A percentile compares a stretch with the other conserved stretches of the same genome.
Conservation (phyloP, 345 rosid genomes). For the Syzygium aromaticum region DNA sequence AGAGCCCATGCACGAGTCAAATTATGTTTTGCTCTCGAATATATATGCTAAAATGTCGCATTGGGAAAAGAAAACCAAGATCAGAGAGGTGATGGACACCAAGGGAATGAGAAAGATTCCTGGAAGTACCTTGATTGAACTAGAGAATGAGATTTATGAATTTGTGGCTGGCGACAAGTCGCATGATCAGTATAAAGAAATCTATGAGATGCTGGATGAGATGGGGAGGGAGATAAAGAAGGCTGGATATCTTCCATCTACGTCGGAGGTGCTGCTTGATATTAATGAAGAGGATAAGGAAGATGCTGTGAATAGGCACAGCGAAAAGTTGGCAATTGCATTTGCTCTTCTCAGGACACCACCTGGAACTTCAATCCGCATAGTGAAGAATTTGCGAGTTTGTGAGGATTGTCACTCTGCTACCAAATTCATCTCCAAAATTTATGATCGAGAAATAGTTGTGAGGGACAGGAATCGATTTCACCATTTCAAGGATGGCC, state of each 20-base stretch:
- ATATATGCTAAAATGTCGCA: conserved; percentile 33
- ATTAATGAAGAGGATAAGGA: conserved; percentile 53
- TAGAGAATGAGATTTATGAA: conserved; percentile 33
- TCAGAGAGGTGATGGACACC: conserved; percentile 31
- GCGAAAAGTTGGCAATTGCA: conserved; percentile 54
- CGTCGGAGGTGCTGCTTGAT: conserved; percentile 33
- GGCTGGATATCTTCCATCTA: conserved; percentile 42
- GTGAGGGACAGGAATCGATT: conserved; percentile 41
- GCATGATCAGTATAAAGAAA: conserved; percentile 22
- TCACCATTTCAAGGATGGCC: conserved; percentile 51
- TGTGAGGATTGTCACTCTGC: conserved; percentile 55
- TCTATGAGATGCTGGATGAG: conserved; percentile 40
- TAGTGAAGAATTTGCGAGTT: conserved; percentile 47
- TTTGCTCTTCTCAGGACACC: conserved; percentile 43
- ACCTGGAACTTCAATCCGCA: conserved; percentile 35
- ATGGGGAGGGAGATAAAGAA: conserved; percentile 29
- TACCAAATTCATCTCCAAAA: conserved; percentile 34
- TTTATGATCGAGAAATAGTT: conserved; percentile 33
- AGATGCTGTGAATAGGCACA: conserved; percentile 43
- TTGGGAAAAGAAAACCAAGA: conserved; percentile 40
- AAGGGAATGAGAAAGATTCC: conserved; percentile 33
- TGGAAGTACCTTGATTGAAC: conserved; percentile 40
- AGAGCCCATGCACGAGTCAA: conserved; percentile 30
- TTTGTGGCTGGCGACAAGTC: conserved; percentile 43
- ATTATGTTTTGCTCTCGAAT: conserved; percentile 35